Percentiles rank a stretch among this genome's conserved stretches.
Evolutionary conservation across 306 rosid genomes (phyloP).

Genomic region (Pachyrhizus erosus): DNA sequence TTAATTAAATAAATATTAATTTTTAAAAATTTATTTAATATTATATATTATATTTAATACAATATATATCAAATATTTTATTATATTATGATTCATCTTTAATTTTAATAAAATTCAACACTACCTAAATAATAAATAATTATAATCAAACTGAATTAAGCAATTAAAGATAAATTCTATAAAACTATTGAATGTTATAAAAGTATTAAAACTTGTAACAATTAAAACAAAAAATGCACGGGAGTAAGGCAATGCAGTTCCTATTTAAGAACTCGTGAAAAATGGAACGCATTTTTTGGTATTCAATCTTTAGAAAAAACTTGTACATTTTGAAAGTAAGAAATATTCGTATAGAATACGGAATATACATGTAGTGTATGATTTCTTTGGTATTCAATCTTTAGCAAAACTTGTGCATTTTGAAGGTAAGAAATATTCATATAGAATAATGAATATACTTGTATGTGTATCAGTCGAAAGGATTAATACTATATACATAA

Average conservation of each 20-base stretch:
- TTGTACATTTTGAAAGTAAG: neutral
- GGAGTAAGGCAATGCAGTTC: neutral
- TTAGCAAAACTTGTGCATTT: neutral
- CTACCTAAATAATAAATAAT: no score
- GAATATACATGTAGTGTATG: neutral
- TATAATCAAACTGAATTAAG: no score
- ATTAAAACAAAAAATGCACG: neutral
- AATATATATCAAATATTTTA: no score
- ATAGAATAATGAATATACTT: neutral
- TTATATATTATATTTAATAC: no score
- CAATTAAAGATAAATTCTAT: neutral
- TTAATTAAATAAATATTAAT: no score
- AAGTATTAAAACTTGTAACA: neutral
- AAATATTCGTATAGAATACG: neutral
- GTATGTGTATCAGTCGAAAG: constrained; percentile 16
- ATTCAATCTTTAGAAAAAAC: neutral
- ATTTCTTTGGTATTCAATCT: neutral
- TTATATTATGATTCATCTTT: neutral
- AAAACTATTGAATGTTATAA: neutral
- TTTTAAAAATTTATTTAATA: no score
- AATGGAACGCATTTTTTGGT: neutral
- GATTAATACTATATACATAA: constrained; percentile 45
- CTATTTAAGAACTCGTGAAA: neutral
- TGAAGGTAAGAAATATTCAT: neutral
- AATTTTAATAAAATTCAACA: no score